phyloP scores from a whole-genome alignment of 176 grass and related monocot genomes.

The Hyparrhenia diplandra region DNA sequence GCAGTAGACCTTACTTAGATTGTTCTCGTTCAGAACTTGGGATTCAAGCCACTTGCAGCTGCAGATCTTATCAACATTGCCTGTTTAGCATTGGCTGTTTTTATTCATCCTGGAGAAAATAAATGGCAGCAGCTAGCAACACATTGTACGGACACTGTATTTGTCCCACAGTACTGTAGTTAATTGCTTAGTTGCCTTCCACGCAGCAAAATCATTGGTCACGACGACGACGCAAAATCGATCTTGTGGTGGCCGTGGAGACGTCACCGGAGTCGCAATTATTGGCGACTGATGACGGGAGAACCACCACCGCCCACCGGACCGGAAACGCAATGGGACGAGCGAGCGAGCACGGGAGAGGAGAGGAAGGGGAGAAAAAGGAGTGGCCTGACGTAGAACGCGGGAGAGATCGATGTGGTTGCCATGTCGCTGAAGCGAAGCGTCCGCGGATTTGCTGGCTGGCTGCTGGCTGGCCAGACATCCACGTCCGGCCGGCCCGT shows the following conservation, averaged over 20 bases:
- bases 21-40: neutral
- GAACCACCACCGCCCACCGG: slow-evolving; percentile 15
- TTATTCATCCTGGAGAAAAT: neutral
- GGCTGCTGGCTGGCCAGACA: slow-evolving; percentile 21
- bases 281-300: slow-evolving; percentile 12
- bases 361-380: neutral
- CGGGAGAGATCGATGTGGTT: slow-evolving; percentile 17
- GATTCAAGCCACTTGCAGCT: neutral
- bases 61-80: neutral
- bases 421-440: slow-evolving; percentile 5
- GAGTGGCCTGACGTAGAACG: slow-evolving; percentile 33
- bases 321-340: neutral
- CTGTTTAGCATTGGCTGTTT: neutral
- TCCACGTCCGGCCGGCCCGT: slow-evolving; percentile 29
- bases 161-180: neutral
- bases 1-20: neutral
- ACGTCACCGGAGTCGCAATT: slow-evolving; percentile 17
- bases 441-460: neutral
- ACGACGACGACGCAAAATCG: neutral
- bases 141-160: neutral
- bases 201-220: neutral
- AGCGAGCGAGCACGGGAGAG: slow-evolving; percentile 18
- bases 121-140: neutral
- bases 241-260: neutral
- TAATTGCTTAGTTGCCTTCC: neutral